These are phyloP conservation scores for Infundibulicybe gibba DNA, from an alignment of 768 basidiomycete species.

Conservation along the genomic window DNA sequence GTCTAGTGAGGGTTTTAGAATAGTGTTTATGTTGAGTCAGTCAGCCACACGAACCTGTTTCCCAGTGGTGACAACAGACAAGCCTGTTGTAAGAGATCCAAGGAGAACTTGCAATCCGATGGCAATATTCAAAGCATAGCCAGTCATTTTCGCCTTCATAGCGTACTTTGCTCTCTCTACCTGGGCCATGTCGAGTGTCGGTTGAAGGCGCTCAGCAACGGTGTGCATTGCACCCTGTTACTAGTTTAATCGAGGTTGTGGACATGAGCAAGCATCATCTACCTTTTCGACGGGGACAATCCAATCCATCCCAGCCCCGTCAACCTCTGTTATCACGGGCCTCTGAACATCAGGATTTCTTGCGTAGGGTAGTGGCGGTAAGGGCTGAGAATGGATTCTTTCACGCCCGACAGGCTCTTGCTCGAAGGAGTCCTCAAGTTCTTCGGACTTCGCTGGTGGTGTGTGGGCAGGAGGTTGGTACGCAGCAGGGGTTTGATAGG, in stretches of 20 bases:
- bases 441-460: too few species aligned
- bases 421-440: too few species aligned
- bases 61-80: constrained; percentile 45
- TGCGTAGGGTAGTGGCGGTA: constrained; percentile 10
- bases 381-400: not conserved
- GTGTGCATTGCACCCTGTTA: constrained; percentile 25
- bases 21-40: too few species aligned
- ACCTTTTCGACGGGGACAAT: constrained; percentile 32
- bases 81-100: constrained; percentile 63
- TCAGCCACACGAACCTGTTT: constrained; percentile 33
- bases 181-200: constrained; percentile 47
- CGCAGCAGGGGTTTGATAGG: too few species aligned
- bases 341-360: constrained; percentile 6
- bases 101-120: constrained; percentile 63
- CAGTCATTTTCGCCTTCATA: constrained; percentile 38
- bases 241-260: constrained; percentile 5
- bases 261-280: constrained; percentile 2
- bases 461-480: too few species aligned
- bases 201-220: constrained; percentile 48
- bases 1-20: constrained; percentile 19
- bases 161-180: constrained; percentile 44
- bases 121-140: constrained; percentile 38
- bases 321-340: constrained; percentile 9
- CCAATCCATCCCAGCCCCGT: constrained; percentile 32
- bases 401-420: too few species aligned